Base-by-base conservation (phyloP, 495 filamentous ascomycete genomes). In the Platismatia glauca region DNA sequence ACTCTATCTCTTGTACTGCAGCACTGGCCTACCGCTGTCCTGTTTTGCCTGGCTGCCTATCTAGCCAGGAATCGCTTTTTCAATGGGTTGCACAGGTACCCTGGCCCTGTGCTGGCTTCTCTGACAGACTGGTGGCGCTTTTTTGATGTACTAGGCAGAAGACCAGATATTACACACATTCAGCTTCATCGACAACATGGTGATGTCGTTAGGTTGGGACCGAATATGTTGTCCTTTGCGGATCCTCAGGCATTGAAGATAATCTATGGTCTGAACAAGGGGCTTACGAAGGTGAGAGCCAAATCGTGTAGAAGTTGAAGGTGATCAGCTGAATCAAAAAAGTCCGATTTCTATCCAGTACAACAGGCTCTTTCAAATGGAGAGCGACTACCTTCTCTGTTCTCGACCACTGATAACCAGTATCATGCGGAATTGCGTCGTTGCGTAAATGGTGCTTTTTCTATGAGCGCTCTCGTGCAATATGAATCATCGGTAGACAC, bases 231-330 rank as follows among this genome's bases (percentile, higher is more conserved):
- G 31, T 88, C 86, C 0, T 88, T 90, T 65, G 79, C 83, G 7
- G 81, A 89, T 67, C 87, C 88, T 0, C 78, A 78, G 57, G 84
- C 86, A 9, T 74, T 90, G 57, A 89, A 89, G 70, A 77, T 77
- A 12, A 92, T 94, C 33, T 94, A 93, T 70, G 87, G 89, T 1
- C 76, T 91, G 59, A 91, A 91, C 67, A 91, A 90, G 72, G 88
- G 88, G 15, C 89, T 91, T 69, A 76, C 76, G 61, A 93, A 93
- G 80, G 86, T 89, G 63, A 29, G 0, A 84, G 86, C 9, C n/a
- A 43, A 35, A 0, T 16, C 2, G 15, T 34, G 0, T 50, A 15
- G 24, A 18, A 11, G 27, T 22, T 59, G 35, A 20, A 59, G 66
- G 33, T 62, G 62, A 41, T 44, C 33, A 22, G 64, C 59, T 37